These are phyloP conservation scores for Fulvia fulva DNA, from an alignment of 2,329 filamentous ascomycete species.

Conservation along the genomic window DNA sequence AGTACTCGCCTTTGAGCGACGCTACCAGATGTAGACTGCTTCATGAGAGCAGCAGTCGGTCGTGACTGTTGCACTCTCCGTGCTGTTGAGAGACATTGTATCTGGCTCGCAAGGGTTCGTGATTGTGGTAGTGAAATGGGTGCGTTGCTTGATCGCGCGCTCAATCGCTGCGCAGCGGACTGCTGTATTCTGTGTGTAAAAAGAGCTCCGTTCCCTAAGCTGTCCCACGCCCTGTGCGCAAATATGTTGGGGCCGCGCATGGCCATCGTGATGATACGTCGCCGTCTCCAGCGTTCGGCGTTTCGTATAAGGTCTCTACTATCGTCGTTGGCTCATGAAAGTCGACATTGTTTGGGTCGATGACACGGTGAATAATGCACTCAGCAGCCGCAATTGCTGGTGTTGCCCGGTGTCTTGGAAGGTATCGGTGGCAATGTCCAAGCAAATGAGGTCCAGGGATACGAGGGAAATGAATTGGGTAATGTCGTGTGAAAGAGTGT, in stretches of 20 bases:
- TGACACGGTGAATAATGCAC: conserved; percentile 1
- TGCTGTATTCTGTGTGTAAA: conserved; percentile 33
- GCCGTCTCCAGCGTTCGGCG: background rate
- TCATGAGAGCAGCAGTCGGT: conserved; percentile 10
- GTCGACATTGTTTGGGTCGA: conserved; percentile 6
- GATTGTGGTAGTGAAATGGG: background rate
- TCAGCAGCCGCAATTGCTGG: background rate
- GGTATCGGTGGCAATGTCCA: too few species aligned
- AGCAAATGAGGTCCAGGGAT: too few species aligned
- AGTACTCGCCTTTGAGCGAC: conserved; percentile 16
- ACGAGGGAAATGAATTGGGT: background rate
- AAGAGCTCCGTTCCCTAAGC: conserved; percentile 33
- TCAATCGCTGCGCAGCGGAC: background rate
- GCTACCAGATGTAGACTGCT: conserved; percentile 2
- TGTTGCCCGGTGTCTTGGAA: background rate
- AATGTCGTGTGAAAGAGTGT: background rate
- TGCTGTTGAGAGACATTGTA: conserved; percentile 18
- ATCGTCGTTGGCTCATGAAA: background rate
- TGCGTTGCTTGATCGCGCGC: background rate
- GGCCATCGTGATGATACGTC: conserved; percentile 9
- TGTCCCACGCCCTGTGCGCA: conserved; percentile 32
- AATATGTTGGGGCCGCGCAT: conserved; percentile 22
- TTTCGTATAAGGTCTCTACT: background rate
- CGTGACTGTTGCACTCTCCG: conserved; percentile 6
- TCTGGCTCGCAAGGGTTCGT: conserved; percentile 1